Evolutionary conservation across 2,329 filamentous ascomycete species (phyloP).

Genomic region (Calonectria pseudoreteaudii): DNA sequence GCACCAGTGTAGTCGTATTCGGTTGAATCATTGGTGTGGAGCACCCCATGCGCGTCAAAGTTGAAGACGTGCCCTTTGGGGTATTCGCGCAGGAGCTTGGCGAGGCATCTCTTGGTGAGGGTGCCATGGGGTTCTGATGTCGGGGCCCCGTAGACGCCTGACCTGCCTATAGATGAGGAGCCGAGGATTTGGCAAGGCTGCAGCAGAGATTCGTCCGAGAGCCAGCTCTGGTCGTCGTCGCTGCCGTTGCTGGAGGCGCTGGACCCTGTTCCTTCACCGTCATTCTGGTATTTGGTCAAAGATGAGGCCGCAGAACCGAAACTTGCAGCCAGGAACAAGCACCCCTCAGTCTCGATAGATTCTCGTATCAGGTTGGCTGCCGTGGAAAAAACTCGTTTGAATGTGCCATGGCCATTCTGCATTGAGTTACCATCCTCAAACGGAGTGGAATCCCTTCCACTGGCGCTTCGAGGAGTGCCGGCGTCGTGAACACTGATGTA

Average conservation of each 20-base stretch:
- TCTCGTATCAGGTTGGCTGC: constrained; percentile 58
- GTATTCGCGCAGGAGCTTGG: constrained; percentile 56
- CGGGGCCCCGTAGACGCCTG: constrained; percentile 47
- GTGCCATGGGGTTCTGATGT: constrained; percentile 31
- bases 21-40: constrained; percentile 47
- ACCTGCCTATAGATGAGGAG: constrained; percentile 49
- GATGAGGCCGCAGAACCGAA: constrained; percentile 32
- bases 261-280: constrained; percentile 23
- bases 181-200: constrained; percentile 50
- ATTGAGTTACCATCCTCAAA: background rate
- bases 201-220: constrained; percentile 19
- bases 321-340: constrained; percentile 48
- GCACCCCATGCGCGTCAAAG: constrained; percentile 53
- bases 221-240: constrained; percentile 37
- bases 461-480: background rate
- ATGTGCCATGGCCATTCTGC: constrained; percentile 3
- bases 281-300: constrained; percentile 27
- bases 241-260: constrained; percentile 36
- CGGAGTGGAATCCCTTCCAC: background rate
- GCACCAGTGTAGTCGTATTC: constrained; percentile 38
- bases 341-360: constrained; percentile 55
- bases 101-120: constrained; percentile 54
- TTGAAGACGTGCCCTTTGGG: constrained; percentile 60
- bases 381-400: constrained; percentile 51
- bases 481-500: background rate